Base-by-base conservation (phyloP, 2,329 filamentous ascomycete species). In the Cytospora piceae region DNA sequence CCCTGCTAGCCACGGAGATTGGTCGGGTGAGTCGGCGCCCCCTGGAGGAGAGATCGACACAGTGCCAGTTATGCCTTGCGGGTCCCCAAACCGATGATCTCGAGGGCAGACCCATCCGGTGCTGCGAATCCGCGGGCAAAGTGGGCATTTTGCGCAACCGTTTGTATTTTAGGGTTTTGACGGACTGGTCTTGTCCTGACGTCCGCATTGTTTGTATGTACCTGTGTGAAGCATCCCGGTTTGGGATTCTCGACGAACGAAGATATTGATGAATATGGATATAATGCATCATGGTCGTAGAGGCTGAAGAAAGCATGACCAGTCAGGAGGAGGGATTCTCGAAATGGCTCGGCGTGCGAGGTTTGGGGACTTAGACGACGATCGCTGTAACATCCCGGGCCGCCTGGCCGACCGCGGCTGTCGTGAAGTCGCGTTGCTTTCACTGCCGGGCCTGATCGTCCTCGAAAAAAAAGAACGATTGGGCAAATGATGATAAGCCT, bases 71-170 rank as follows among this genome's bases (percentile, higher is more conserved):
- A 32, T 39, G 46, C 46, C 55, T 39, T 34, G 51, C 24, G 51
- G 60, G 39, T 54, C 52, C 32, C 34, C 29, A 49, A 34, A 62
- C 49, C 51, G 64, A 65, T 61, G 61, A 65, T 65, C 61, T 56
- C 58, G 42, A 42, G 27, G 27, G 46, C 37, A 46, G 32, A 54
- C 62, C 58, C 52, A 17, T 55, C 22, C 32, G 59, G 12, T 54
- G 51, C 53, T 57, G 34, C 51, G 54, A 31, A 52, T 57, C 61
- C 11, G 52, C 61, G 61, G 53, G 53, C 29, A 42, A 57, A 49
- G 46, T 49, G 46, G 46, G 46, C 11, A n/a, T 49, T 49, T 49
- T 22, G 46, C 39, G 11, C 46, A 14, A n/a, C 39, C n/a, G 46
- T 14, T 24, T 12, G 46, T 4, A 5, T 49, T 49, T 24, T 24